Percentiles rank a stretch among this genome's conserved stretches.
phyloP scores from a whole-genome alignment of 2,329 filamentous ascomycete species.

The Xylaria polymorpha region DNA sequence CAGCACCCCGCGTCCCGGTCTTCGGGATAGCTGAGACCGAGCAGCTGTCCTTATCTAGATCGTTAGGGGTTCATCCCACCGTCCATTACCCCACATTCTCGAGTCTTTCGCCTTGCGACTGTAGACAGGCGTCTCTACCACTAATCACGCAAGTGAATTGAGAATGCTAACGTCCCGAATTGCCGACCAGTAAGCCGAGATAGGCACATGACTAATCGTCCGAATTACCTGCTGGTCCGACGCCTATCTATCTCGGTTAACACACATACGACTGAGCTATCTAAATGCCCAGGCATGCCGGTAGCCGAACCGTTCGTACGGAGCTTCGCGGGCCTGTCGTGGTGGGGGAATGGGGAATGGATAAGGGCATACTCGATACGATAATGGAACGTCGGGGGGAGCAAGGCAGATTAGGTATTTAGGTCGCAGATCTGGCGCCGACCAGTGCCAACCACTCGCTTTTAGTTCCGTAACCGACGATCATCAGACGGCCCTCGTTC shows the following conservation, averaged over 20 bases:
- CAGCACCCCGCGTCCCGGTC: conserved; percentile 20
- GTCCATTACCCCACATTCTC: conserved; percentile 27
- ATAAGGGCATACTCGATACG: not conserved
- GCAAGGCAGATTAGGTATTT: not conserved
- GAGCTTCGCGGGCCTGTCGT: not conserved
- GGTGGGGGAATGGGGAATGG: not conserved
- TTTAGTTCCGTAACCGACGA: conserved; percentile 21
- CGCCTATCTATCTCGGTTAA: conserved; percentile 1
- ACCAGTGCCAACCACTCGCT: conserved; percentile 22
- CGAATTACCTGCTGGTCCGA: not conserved
- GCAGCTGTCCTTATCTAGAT: not conserved
- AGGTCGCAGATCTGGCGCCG: conserved; percentile 41
- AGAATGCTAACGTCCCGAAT: not conserved
- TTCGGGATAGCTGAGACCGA: conserved; percentile 34
- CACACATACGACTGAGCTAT: not conserved
- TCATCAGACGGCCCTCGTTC: conserved; percentile 13
- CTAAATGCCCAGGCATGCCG: conserved; percentile 2
- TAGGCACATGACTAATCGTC: not conserved
- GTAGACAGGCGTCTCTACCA: too few relatives aligned
- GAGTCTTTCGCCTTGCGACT: not conserved
- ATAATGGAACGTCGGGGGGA: not conserved
- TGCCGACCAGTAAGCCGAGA: conserved; percentile 12
- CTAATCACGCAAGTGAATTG: not conserved
- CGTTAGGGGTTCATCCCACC: not conserved
- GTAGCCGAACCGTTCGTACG: conserved; percentile 5